Evolutionary conservation across 2,329 filamentous ascomycete species (phyloP), one percentile per base, ranked within the genome.

Genomic region (Colletotrichum eremochloae): DNA sequence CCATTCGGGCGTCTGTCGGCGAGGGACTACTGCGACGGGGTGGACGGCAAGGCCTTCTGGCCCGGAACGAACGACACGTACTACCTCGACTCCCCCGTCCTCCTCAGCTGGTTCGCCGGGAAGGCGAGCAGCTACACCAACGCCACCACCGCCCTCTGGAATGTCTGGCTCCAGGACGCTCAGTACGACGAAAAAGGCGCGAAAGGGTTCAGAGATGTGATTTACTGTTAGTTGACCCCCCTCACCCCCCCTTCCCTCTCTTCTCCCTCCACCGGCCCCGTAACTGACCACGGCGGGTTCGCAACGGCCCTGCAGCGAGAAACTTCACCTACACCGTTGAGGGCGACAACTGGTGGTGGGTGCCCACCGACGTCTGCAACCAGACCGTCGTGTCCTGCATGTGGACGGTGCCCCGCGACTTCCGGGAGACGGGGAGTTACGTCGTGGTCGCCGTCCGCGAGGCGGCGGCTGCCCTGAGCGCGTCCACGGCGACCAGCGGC

Each of bases 41-140:
- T 40, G 36, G 55, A 57, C 11, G 55, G 55, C 36, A 57, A 40
- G 20, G 55, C 36, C n/a, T 57, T 57, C 12, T 57, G 55, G 55
- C 55, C 55, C 7, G 55, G 11, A 11, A 24, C 55, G 11, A 36
- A 36, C 9, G 55, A 40, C 18, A 57, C 2, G 12, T 57, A 57
- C n/a, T 40, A 57, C 20, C 20, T 24, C 2, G 55, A 29, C 7
- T 40, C 55, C 20, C 3, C 20, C n/a, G n/a, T 38, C 11, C 55
- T 57, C 2, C 20, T n/a, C 20, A 57, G 55, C 6, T 57, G 36
- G 55, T 57, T 24, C 12, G 33, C 36, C 38, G 55, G 55, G 20
- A 38, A 24, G 36, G 33, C 55, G 6, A 24, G 33, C 11, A 15
- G 14, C 55, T 57, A 57, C 33, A 36, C 55, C 12, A 57, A 40